Conservation (phyloP, 495 filamentous ascomycete genomes). For the Hamigera avellanea region DNA sequence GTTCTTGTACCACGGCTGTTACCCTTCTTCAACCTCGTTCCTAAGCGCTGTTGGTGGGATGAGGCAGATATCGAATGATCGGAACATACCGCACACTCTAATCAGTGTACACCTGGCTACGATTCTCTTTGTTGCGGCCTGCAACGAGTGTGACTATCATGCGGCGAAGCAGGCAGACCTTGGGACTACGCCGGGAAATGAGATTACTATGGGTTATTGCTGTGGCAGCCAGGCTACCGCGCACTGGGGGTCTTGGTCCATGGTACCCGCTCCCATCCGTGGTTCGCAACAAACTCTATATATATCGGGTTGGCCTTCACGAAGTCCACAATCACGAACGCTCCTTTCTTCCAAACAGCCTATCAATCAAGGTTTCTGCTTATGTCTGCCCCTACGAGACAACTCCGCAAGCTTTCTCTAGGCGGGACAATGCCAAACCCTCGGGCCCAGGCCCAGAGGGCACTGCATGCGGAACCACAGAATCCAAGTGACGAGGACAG, state of each 20-base stretch:
- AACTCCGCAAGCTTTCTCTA: conserved; percentile 29
- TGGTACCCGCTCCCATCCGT: conserved; percentile 29
- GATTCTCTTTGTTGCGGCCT: too few relatives aligned
- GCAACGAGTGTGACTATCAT: too few relatives aligned
- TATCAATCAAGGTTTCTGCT: background rate
- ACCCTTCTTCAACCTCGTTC: too few relatives aligned
- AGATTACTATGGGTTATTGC: conserved; percentile 1
- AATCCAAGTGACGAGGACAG: conserved; percentile 12
- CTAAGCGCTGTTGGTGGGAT: too few relatives aligned
- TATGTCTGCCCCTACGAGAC: conserved; percentile 32
- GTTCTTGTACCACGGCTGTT: too few relatives aligned
- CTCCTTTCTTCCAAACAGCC: background rate
- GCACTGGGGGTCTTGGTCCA: conserved; percentile 10
- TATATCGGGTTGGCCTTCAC: conserved; percentile 10
- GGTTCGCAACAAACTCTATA: conserved; percentile 29
- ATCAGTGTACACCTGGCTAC: too few relatives aligned
- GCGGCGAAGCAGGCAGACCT: too few relatives aligned
- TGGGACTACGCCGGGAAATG: too few relatives aligned
- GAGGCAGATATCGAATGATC: too few relatives aligned
- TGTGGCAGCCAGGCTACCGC: conserved; percentile 2
- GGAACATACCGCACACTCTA: too few relatives aligned
- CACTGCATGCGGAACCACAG: conserved; percentile 9
- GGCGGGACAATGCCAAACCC: conserved; percentile 15
- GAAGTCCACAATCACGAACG: background rate
- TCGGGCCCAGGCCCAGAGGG: conserved; percentile 12